These are phyloP conservation scores for Fusarium sp. DNA, from an alignment of 2,329 filamentous ascomycete species.

Conservation along the genomic window DNA sequence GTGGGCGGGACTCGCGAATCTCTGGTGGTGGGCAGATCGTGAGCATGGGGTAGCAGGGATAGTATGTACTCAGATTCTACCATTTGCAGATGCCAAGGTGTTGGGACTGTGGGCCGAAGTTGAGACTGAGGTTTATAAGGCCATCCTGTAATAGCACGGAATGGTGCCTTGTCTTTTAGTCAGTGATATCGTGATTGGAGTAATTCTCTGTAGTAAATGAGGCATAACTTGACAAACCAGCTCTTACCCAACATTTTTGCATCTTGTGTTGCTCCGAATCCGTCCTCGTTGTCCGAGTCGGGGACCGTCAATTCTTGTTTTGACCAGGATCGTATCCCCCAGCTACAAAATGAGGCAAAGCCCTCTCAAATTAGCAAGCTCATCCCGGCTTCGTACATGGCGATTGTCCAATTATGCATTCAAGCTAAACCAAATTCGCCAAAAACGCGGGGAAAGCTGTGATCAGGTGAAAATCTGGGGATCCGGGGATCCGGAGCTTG, in stretches of 20 bases:
- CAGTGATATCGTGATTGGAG: background rate
- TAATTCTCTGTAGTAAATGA: background rate
- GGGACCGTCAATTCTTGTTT: too few species aligned
- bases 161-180: background rate
- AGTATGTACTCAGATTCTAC: slow-evolving; percentile 65
- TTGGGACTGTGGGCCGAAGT: slow-evolving; percentile 58
- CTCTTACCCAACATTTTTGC: background rate
- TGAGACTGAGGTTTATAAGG: slow-evolving; percentile 58
- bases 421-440: slow-evolving; percentile 20
- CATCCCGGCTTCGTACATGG: background rate
- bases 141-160: slow-evolving; percentile 17
- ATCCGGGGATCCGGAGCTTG: slow-evolving; percentile 33
- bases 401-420: background rate
- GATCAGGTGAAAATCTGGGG: slow-evolving; percentile 11
- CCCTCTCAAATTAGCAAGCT: background rate
- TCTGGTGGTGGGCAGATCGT: slow-evolving; percentile 75
- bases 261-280: too few species aligned
- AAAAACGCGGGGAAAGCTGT: slow-evolving; percentile 30
- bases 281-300: background rate
- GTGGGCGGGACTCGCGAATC: slow-evolving; percentile 74
- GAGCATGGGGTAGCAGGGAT: slow-evolving; percentile 71
- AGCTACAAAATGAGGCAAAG: background rate
- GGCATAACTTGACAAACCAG: too few species aligned
- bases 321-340: too few species aligned
- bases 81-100: slow-evolving; percentile 63